Evolutionary conservation across 2,329 filamentous ascomycete genomes (phyloP).

Genomic region (Sporothrix phasma): DNA sequence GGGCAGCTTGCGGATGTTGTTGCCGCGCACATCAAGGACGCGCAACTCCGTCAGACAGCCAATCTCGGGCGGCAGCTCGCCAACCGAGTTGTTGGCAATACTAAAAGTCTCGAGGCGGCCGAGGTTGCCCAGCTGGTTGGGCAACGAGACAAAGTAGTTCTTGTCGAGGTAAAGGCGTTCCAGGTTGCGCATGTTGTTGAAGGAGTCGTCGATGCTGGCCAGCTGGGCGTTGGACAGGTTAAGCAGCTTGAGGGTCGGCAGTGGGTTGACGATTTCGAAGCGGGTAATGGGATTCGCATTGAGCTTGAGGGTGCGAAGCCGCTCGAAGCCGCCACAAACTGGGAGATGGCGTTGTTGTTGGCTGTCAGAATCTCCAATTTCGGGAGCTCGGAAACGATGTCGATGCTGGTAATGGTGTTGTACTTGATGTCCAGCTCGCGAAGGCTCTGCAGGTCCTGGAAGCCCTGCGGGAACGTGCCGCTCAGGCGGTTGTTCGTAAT

Average conservation of each 20-base stretch:
- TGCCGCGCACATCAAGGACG: slow-evolving; percentile 81
- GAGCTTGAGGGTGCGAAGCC: slow-evolving; percentile 72
- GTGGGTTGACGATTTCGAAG: slow-evolving; percentile 68
- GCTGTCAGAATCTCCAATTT: slow-evolving; percentile 80
- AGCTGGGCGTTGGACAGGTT: slow-evolving; percentile 89
- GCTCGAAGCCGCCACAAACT: slow-evolving; percentile 85
- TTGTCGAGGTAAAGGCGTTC: slow-evolving; percentile 84
- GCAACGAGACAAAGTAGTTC: slow-evolving; percentile 90
- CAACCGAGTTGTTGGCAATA: slow-evolving; percentile 83
- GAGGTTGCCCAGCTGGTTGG: slow-evolving; percentile 73
- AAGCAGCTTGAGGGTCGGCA: slow-evolving; percentile 73
- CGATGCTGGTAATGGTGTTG: slow-evolving; percentile 80
- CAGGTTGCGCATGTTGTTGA: slow-evolving; percentile 76
- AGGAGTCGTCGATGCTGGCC: slow-evolving; percentile 79
- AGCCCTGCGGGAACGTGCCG: slow-evolving; percentile 62
- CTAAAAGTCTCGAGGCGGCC: slow-evolving; percentile 82
- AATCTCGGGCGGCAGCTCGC: slow-evolving; percentile 74
- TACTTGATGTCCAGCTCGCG: slow-evolving; percentile 92
- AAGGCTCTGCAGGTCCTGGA: slow-evolving; percentile 64
- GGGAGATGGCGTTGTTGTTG: slow-evolving; percentile 86
- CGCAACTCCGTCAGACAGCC: slow-evolving; percentile 77
- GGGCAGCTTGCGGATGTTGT: slow-evolving; percentile 82
- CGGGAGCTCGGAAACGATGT: slow-evolving; percentile 74
- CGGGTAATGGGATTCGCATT: slow-evolving; percentile 94
- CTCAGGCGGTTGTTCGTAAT: slow-evolving; percentile 89